A percentile compares a stretch with the other conserved stretches of the same genome.
Evolutionary conservation across 305 asterid genomes (phyloP).

Genomic region (Fraxinus xanthoxyloides): DNA sequence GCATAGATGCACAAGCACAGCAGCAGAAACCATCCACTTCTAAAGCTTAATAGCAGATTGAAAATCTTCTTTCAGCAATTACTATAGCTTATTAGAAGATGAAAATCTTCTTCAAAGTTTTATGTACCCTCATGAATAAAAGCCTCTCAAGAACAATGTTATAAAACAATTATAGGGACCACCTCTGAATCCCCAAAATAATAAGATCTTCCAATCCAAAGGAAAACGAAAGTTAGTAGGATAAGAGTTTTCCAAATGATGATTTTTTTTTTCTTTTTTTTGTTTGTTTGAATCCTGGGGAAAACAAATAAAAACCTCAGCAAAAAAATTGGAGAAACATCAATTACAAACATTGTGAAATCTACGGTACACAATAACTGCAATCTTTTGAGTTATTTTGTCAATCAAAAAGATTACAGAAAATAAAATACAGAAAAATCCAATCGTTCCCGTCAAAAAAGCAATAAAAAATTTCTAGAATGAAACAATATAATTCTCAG

Average conservation of each 20-base stretch:
- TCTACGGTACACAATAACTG: background rate
- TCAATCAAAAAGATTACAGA: background rate
- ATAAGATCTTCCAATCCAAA: background rate
- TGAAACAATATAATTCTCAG: background rate
- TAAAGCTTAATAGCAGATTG: background rate
- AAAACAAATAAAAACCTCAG: background rate
- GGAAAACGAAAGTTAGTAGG: background rate
- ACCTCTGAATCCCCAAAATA: background rate
- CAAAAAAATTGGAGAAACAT: background rate
- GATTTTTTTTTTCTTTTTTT: background rate
- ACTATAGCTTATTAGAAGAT: background rate
- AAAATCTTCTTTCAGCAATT: background rate
- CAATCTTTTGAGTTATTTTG: background rate
- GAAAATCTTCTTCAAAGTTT: background rate
- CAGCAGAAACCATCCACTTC: background rate
- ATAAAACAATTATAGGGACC: background rate
- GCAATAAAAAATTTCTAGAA: background rate
- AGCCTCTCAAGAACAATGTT: background rate
- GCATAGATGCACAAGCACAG: background rate
- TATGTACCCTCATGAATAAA: background rate
- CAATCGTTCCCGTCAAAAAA: background rate
- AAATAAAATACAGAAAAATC: background rate
- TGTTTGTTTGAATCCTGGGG: background rate
- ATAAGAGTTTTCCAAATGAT: background rate
- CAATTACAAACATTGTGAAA: background rate